Conservation (phyloP, 2,329 filamentous ascomycete genomes). For the Calcarisporium arbuscula region DNA sequence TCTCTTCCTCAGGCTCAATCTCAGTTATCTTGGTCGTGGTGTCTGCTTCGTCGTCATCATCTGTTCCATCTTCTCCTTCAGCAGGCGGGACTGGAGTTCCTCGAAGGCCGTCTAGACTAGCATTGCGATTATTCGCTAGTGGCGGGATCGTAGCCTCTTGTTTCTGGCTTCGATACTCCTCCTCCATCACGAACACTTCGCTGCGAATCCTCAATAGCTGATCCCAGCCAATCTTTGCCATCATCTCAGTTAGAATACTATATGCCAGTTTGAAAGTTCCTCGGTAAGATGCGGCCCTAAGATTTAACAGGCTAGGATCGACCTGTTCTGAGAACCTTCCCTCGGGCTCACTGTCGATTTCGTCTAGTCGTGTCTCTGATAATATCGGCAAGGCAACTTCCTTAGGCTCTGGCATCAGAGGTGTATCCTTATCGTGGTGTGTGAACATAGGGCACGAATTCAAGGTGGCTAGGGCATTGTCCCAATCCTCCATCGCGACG, state of each 20-base stretch:
- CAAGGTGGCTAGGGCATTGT: conserved; percentile 85
- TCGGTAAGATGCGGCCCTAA: conserved; percentile 84
- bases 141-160: conserved; percentile 48
- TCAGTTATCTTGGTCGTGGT: conserved; percentile 27
- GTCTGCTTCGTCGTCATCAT: conserved; percentile 28
- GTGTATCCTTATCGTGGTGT: conserved; percentile 96
- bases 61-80: conserved; percentile 37
- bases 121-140: conserved; percentile 58
- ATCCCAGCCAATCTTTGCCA: conserved; percentile 95
- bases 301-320: conserved; percentile 75
- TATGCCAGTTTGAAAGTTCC: conserved; percentile 96
- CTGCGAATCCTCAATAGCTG: conserved; percentile 90
- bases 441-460: conserved; percentile 99
- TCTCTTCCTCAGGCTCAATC: conserved; percentile 20
- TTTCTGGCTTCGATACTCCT: conserved; percentile 91
- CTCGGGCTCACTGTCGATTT: conserved; percentile 88
- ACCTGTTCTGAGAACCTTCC: conserved; percentile 78
- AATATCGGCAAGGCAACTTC: conserved; percentile 83
- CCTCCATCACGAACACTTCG: conserved; percentile 98
- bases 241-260: conserved; percentile 89
- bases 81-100: conserved; percentile 58
- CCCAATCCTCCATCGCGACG: conserved; percentile 91
- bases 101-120: conserved; percentile 73
- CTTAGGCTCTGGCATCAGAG: conserved; percentile 86
- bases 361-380: conserved; percentile 83